phyloP scores from a whole-genome alignment of 371 early-diverging fungal species.

The Batkoa obscura region DNA sequence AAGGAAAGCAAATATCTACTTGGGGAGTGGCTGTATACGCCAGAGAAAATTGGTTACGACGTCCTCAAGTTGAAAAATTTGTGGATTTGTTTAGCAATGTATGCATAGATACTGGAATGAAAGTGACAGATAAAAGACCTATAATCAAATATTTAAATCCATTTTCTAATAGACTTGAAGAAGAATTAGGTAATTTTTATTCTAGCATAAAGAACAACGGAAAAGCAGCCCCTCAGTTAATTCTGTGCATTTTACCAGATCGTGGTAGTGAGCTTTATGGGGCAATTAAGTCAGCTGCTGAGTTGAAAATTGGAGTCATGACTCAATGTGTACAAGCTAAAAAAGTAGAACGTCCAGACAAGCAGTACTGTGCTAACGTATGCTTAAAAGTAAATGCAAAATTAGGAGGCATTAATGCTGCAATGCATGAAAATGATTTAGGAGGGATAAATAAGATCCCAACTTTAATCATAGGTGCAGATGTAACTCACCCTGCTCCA shows the following conservation, averaged over 20 bases:
- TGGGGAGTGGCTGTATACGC: constrained; percentile 65
- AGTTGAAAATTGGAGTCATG: constrained; percentile 72
- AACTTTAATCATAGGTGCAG: constrained; percentile 86
- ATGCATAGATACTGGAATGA: constrained; percentile 39
- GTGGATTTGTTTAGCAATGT: constrained; percentile 23
- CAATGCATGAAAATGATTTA: constrained; percentile 19
- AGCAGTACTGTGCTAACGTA: constrained; percentile 55
- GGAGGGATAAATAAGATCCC: constrained; percentile 44
- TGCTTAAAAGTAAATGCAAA: constrained; percentile 79
- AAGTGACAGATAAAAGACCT: constrained; percentile 31
- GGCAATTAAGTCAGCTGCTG: constrained; percentile 83
- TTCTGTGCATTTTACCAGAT: constrained; percentile 70
- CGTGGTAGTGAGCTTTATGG: constrained; percentile 74
- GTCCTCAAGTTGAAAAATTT: constrained; percentile 22
- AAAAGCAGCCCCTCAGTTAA: constrained; percentile 48
- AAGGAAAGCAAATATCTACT: constrained; percentile 49
- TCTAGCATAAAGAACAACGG: constrained; percentile 43
- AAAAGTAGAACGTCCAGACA: constrained; percentile 38
- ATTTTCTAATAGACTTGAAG: constrained; percentile 27
- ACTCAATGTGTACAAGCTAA: constrained; percentile 83
- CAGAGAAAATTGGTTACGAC: constrained; percentile 12
- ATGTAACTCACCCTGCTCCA: constrained; percentile 79
- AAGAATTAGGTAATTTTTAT: constrained; percentile 56
- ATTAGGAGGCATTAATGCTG: constrained; percentile 61
- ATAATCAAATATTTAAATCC: constrained; percentile 55